These are phyloP conservation scores for Diaporthe vexans DNA, from an alignment of 2,329 filamentous ascomycete genomes.

Conservation along the genomic window DNA sequence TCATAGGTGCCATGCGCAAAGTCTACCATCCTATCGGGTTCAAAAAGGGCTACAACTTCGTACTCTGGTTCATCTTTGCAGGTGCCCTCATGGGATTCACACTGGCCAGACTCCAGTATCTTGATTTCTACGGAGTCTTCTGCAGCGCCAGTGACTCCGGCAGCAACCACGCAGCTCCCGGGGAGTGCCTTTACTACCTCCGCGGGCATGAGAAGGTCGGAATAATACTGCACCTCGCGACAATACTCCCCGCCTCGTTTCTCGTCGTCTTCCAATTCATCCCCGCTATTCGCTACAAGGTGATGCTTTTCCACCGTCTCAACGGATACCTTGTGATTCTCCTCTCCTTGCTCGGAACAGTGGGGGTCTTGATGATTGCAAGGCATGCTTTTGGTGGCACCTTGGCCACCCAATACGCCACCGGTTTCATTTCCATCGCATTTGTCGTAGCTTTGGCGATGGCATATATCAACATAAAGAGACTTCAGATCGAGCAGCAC, in stretches of 20 bases:
- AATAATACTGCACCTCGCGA: conserved; percentile 60
- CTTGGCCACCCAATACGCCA: conserved; percentile 61
- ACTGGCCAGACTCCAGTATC: conserved; percentile 62
- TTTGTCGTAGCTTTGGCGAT: conserved; percentile 60
- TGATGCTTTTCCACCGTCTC: conserved; percentile 69
- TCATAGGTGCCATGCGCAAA: conserved; percentile 44
- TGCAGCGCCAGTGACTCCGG: conserved; percentile 43
- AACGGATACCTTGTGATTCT: conserved; percentile 69
- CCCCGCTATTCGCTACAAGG: conserved; percentile 61
- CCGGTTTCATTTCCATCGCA: conserved; percentile 59
- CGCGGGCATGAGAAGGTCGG: conserved; percentile 51
- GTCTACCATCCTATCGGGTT: conserved; percentile 44
- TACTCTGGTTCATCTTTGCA: conserved; percentile 52
- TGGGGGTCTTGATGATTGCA: conserved; percentile 66
- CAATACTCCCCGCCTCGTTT: conserved; percentile 60
- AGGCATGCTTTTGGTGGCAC: conserved; percentile 67
- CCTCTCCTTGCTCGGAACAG: conserved; percentile 61
- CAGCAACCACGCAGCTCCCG: conserved; percentile 46
- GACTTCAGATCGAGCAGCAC: conserved; percentile 73
- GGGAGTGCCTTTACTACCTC: conserved; percentile 59
- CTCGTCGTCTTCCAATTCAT: conserved; percentile 64
- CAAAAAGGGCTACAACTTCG: conserved; percentile 45
- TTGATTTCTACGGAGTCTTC: conserved; percentile 58
- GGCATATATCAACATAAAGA: conserved; percentile 70
- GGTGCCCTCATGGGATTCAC: conserved; percentile 61